phyloP scores from a whole-genome alignment of 139 green algal genomes.

The Haematococcus lacustris region DNA sequence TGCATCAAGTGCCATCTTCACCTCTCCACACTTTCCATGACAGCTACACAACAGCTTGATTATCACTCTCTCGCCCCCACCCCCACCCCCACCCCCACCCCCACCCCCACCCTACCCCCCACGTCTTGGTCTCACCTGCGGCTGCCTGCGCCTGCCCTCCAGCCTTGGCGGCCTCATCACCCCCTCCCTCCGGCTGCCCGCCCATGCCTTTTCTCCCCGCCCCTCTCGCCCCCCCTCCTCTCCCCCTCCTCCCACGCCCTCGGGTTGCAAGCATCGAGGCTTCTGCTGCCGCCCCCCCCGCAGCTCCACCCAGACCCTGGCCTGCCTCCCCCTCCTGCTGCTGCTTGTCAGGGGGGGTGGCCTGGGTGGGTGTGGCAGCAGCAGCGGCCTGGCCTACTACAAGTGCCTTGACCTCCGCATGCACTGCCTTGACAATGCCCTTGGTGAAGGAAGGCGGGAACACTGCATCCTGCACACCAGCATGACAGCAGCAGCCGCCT shows the following conservation, averaged over 20 bases:
- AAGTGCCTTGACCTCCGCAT: slow-evolving; percentile 7
- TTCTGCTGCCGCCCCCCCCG: too few relatives aligned
- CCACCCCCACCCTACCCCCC: too few relatives aligned
- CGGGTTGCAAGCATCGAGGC: too few relatives aligned
- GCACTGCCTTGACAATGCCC: slow-evolving; percentile 8
- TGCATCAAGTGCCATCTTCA: too few relatives aligned
- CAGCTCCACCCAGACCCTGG: not conserved
- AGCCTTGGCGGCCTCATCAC: not conserved
- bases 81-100: too few relatives aligned
- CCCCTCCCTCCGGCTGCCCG: not conserved
- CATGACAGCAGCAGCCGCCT: not conserved
- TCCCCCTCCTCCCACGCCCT: not conserved
- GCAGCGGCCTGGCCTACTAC: not conserved
- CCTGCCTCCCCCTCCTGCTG: not conserved
- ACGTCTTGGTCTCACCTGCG: too few relatives aligned
- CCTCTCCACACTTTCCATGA: too few relatives aligned
- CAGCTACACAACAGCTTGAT: too few relatives aligned
- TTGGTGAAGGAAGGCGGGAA: slow-evolving; percentile 21
- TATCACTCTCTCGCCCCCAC: too few relatives aligned
- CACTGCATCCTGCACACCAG: slow-evolving; percentile 8
- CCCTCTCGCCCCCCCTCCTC: not conserved
- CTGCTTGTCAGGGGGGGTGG: not conserved
- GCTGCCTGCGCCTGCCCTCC: not conserved
- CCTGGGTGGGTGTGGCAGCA: not conserved
- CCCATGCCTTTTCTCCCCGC: not conserved